phyloP scores from a whole-genome alignment of 345 rosid genomes.

The Salix exigua region DNA sequence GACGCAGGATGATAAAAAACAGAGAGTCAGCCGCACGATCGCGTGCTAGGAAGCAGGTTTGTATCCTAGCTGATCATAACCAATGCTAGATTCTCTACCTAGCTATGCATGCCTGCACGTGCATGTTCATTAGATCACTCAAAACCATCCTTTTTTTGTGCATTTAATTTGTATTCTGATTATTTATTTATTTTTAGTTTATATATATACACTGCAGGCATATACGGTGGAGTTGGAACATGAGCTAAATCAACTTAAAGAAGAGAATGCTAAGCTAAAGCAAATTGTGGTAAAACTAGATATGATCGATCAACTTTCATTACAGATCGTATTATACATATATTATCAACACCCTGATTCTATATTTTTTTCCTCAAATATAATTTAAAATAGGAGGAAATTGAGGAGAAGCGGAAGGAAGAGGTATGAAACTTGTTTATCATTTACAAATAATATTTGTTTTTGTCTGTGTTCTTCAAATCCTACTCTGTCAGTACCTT shows the following conservation, averaged over 20 bases:
- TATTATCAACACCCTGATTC: neutral
- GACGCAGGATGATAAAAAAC: constrained; percentile 87
- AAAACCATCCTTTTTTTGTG: too few species aligned
- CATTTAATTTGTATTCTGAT: too few species aligned
- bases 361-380: neutral
- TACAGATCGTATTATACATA: neutral
- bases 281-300: constrained; percentile 37
- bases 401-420: constrained; percentile 41
- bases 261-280: constrained; percentile 70
- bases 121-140: too few species aligned
- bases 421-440: constrained; percentile 39
- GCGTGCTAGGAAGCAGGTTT: constrained; percentile 90
- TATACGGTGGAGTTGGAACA: constrained; percentile 86
- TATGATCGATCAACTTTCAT: neutral
- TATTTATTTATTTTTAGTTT: too few species aligned
- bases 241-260: constrained; percentile 68
- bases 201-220: constrained; percentile 39
- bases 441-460: neutral
- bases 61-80: neutral
- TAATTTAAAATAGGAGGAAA: constrained; percentile 41
- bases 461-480: neutral
- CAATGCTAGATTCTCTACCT: too few species aligned
- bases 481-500: neutral
- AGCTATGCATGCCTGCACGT: too few species aligned
- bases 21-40: constrained; percentile 92